Evolutionary conservation across 2,329 filamentous ascomycete species (phyloP), one percentile per base, ranked within the genome.

Genomic region (Leptographium flavum): DNA sequence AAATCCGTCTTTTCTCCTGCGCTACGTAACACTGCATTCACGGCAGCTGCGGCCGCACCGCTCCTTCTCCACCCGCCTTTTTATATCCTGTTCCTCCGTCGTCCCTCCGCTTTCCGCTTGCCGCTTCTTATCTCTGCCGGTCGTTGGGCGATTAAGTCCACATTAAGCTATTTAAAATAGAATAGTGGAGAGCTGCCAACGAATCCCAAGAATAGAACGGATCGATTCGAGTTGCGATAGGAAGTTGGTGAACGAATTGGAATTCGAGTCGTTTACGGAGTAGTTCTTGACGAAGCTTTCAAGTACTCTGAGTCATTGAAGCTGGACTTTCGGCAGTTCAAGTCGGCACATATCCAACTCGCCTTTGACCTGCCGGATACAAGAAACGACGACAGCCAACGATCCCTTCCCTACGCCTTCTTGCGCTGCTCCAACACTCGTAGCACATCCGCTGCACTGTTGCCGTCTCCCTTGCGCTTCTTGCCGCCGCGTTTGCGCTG

Each of bases 361-460:
- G 25, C 25, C 25, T 10, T 27, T 27, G 25, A 27, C 25, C 25
- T 27, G 25, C 25, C 25, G 5, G 25, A 27, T n/a, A n/a, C n/a
- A n/a, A n/a, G n/a, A n/a, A n/a, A n/a, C n/a, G n/a, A n/a, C n/a
- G n/a, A n/a, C n/a, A n/a, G n/a, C 35, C 35, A n/a, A 14, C 19
- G 14, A 9, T 17, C 6, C 23, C 6, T 14, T 27, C 8, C 22
- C 14, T 39, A 27, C 23, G 11, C n/a, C 37, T 11, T 15, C 37
- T 40, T 31, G 27, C 69, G 66, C 55, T 69, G 64, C 57, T 92
- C 83, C 55, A 94, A 73, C 25, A 87, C 83, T 47, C 75, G 75
- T 68, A 94, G 65, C 45, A 94, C 85, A 67, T 94, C 86, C 5
- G 74, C 74, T 14, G 78, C 83, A 62, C 71, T 90, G 57, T 96